These are phyloP conservation scores for Alternaria angustiovoidea DNA, from an alignment of 2,329 filamentous ascomycete genomes.

Conservation along the genomic window DNA sequence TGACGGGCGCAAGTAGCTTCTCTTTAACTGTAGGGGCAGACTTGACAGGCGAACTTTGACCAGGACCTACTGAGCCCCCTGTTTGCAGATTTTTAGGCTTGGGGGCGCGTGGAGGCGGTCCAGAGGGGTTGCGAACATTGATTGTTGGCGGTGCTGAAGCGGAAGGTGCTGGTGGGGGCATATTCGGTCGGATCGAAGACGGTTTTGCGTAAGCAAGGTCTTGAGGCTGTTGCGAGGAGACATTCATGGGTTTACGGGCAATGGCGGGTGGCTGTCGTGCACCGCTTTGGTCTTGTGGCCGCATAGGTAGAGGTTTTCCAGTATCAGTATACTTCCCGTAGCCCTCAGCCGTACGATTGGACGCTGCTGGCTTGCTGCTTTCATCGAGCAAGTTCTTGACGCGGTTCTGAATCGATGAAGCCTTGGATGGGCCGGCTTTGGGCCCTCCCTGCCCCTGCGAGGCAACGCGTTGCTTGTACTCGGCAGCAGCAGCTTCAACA, in stretches of 20 bases:
- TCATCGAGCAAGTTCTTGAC: conserved; percentile 87
- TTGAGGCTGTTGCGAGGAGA: conserved; percentile 23
- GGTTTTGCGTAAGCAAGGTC: conserved; percentile 43
- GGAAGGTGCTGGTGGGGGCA: conserved; percentile 34
- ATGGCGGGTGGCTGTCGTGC: conserved; percentile 35
- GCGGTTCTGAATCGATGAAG: conserved; percentile 88
- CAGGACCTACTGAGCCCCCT: conserved; percentile 38
- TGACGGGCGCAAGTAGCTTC: conserved; percentile 30
- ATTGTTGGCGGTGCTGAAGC: conserved; percentile 46
- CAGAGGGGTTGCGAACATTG: conserved; percentile 40
- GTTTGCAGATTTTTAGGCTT: conserved; percentile 68
- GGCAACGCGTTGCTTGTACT: conserved; percentile 80
- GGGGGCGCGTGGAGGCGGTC: conserved; percentile 61
- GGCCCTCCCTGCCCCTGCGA: conserved; percentile 63
- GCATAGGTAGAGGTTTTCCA: conserved; percentile 39
- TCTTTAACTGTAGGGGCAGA: conserved; percentile 19
- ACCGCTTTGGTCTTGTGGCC: conserved; percentile 40
- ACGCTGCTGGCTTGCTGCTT: conserved; percentile 62
- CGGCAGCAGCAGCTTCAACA: conserved; percentile 86
- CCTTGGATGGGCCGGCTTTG: conserved; percentile 62
- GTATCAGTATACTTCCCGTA: conserved; percentile 83
- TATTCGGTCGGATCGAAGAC: conserved; percentile 30
- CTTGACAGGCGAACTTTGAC: conserved; percentile 16
- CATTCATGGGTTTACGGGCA: conserved; percentile 59
- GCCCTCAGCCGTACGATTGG: conserved; percentile 79